A percentile compares a stretch with the other conserved stretches of the same genome.
Conservation (phyloP, 1,139 yeast species). For the Taphrina populina region DNA sequence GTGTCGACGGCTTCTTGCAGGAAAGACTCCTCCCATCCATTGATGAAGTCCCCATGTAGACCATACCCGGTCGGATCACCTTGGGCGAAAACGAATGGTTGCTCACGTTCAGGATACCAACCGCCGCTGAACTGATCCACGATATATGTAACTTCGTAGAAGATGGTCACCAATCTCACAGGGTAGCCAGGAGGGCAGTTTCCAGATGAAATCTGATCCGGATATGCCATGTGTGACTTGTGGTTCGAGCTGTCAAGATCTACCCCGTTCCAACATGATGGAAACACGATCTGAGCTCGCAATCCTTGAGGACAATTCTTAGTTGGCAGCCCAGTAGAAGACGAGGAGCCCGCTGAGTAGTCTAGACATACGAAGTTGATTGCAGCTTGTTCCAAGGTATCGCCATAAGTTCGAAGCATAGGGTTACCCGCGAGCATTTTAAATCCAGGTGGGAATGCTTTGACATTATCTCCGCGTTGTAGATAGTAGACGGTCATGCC, state of each 20-base stretch:
- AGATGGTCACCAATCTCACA: slow-evolving; percentile 29
- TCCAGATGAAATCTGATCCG: slow-evolving; percentile 22
- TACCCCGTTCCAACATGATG: slow-evolving; percentile 37
- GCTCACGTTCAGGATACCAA: slow-evolving; percentile 23
- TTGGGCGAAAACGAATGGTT: slow-evolving; percentile 30
- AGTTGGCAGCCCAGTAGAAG: slow-evolving; percentile 30
- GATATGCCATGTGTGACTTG: slow-evolving; percentile 35
- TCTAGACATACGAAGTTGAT: slow-evolving; percentile 35
- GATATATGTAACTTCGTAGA: slow-evolving; percentile 33
- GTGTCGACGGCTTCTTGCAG: slow-evolving; percentile 34
- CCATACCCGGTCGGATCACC: slow-evolving; percentile 37
- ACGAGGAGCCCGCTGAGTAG: slow-evolving; percentile 22
- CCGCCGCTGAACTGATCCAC: slow-evolving; percentile 18
- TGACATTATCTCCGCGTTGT: slow-evolving; percentile 30
- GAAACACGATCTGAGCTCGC: slow-evolving; percentile 35
- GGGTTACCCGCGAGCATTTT: slow-evolving; percentile 34
- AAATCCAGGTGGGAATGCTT: slow-evolving; percentile 36
- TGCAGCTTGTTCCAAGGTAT: slow-evolving; percentile 17
- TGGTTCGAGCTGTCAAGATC: slow-evolving; percentile 34
- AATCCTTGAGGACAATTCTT: slow-evolving; percentile 36
- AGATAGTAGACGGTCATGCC: slow-evolving; percentile 36
- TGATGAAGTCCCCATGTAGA: slow-evolving; percentile 36
- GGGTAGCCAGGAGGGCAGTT: slow-evolving; percentile 33
- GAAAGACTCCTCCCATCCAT: slow-evolving; percentile 35
- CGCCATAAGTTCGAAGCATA: slow-evolving; percentile 25